phyloP scores from a whole-genome alignment of 2,329 filamentous ascomycete genomes.

The Curvularia verruculosa region DNA sequence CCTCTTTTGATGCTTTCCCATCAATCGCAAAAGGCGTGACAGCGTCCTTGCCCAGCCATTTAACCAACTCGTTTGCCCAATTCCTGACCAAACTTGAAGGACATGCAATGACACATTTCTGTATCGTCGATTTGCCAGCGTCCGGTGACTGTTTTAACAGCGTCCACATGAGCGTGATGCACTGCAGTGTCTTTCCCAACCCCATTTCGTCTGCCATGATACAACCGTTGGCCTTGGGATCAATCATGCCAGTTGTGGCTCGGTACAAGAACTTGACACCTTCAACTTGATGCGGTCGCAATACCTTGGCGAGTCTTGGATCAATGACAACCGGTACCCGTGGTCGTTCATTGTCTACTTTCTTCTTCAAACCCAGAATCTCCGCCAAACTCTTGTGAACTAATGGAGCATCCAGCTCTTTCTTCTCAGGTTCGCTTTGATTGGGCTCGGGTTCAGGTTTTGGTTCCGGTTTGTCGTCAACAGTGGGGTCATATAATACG shows the following conservation, averaged over 20 bases:
- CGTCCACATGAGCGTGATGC: constrained; percentile 96
- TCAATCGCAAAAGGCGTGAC: constrained; percentile 95
- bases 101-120: constrained; percentile 96
- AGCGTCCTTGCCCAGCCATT: constrained; percentile 93
- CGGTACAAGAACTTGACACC: constrained; percentile 97
- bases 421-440: constrained; percentile 54
- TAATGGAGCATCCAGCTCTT: constrained; percentile 72
- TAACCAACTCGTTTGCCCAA: constrained; percentile 95
- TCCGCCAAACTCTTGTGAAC: constrained; percentile 95
- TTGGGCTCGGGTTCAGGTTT: constrained; percentile 57
- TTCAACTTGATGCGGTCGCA: constrained; percentile 96
- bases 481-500: constrained; percentile 91
- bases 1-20: constrained; percentile 93
- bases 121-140: constrained; percentile 90
- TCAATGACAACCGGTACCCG: constrained; percentile 98
- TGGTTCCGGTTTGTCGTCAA: constrained; percentile 75
- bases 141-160: constrained; percentile 93
- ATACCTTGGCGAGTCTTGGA: constrained; percentile 82
- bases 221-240: constrained; percentile 90
- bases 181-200: constrained; percentile 94
- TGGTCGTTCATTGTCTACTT: constrained; percentile 80
- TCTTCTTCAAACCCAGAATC: constrained; percentile 92
- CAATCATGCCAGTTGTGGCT: constrained; percentile 93
- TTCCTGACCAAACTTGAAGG: constrained; percentile 96
- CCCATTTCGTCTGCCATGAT: constrained; percentile 99